A percentile compares a stretch with the other conserved stretches of the same genome.
Evolutionary conservation across 2,329 filamentous ascomycete genomes (phyloP).

Genomic region (Sclerotinia spermophila): DNA sequence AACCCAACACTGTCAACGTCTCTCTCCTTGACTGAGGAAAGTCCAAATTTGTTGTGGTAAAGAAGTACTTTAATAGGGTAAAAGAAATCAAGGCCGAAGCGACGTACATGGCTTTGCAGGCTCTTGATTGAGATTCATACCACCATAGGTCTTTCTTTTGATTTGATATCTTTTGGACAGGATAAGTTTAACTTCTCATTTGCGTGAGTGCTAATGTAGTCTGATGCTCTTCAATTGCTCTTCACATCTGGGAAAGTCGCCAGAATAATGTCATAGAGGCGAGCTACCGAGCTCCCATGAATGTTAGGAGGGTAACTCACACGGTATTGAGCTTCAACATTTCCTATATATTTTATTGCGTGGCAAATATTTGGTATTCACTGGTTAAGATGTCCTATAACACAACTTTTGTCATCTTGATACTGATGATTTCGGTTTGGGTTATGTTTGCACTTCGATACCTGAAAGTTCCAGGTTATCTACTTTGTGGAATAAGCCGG

Average conservation of each 20-base stretch:
- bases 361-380: neutral
- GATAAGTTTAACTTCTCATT: neutral
- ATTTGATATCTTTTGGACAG: neutral
- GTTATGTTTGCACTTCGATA: neutral
- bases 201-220: neutral
- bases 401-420: neutral
- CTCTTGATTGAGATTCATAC: neutral
- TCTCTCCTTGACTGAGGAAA: neutral
- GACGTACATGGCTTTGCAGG: neutral
- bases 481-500: neutral
- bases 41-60: neutral
- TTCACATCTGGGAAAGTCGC: neutral
- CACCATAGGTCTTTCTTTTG: neutral
- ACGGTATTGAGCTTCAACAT: neutral
- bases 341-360: neutral
- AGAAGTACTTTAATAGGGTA: neutral
- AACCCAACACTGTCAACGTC: no score
- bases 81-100: neutral
- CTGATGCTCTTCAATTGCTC: neutral
- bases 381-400: neutral
- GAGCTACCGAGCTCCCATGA: neutral
- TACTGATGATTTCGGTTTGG: neutral
- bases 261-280: neutral
- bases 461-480: no score
- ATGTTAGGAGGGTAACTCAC: neutral